Evolutionary conservation across 371 early-diverging fungal genomes (phyloP), one percentile per base, ranked within the genome.

Genomic region (Mucor piriformis): DNA sequence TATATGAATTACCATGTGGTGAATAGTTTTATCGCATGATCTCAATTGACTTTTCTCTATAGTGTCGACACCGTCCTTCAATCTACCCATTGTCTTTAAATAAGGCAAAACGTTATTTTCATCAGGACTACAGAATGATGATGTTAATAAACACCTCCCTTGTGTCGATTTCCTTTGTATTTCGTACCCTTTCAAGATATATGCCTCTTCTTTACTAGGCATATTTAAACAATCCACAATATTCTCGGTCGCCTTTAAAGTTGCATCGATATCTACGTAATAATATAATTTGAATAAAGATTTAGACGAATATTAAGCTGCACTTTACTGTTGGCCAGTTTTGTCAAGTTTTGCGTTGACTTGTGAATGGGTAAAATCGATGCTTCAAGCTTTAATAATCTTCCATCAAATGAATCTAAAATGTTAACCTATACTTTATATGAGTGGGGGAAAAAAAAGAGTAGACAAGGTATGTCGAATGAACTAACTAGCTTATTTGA

Each of bases 341-440:
- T 76, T 0, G 92, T 91, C 51, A 95, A 67, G 68, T 88, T 88
- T 57, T 91, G 89, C n/a, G 95, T 95, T 16, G 91, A 83, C 50
- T 81, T 82, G 62, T 95, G 92, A 46, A 95, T 94, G 8, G 96
- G 95, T 18, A 90, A 69, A 6, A 94, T 92, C 5, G 90, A 87
- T 11, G 86, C 82, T 54, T 93, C 94, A 16, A 95, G 72, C 57
- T 85, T 85, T 38, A 83, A 72, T n/a, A 95, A 74, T 46, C 96
- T 81, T 35, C 84, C 83, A 73, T 94, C 95, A 73, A 95, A 96
- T 7, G 88, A 84, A 56, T 85, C 83, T 50, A 96, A 76, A 66
- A 93, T 91, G 44, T 67, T 79, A 23, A 79, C 73, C 86, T 86
- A 33, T 15, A 21, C 16, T 33, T 54, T 10, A 20, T 2, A 24